These are phyloP conservation scores for Magnaporthiopsis rhizophila DNA, from an alignment of 2,329 filamentous ascomycete genomes.

Conservation along the genomic window DNA sequence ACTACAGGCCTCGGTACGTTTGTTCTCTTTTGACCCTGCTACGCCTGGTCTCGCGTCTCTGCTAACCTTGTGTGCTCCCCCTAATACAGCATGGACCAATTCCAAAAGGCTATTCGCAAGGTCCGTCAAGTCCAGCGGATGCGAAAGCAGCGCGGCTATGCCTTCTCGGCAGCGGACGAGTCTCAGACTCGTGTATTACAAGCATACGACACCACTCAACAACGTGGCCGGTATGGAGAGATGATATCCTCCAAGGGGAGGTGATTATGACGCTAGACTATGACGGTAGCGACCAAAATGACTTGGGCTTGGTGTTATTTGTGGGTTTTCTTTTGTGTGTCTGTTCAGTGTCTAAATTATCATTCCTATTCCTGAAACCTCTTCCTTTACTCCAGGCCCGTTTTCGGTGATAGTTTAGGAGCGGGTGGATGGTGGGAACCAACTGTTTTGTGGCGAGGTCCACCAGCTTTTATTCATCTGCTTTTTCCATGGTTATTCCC, in stretches of 20 bases:
- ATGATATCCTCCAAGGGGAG: conserved; percentile 50
- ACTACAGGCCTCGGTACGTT: conserved; percentile 83
- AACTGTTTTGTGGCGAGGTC: neutral
- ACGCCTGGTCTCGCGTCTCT: conserved; percentile 7
- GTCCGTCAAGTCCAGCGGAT: conserved; percentile 97
- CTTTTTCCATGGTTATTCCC: too few species aligned
- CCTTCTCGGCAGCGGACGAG: conserved; percentile 96
- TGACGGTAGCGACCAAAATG: neutral
- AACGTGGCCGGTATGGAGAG: conserved; percentile 88
- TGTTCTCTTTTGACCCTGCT: neutral
- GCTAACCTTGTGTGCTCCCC: conserved; percentile 7
- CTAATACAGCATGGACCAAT: conserved; percentile 84
- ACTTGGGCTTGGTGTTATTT: neutral
- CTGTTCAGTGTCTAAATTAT: neutral
- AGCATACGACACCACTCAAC: conserved; percentile 93
- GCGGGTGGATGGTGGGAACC: neutral
- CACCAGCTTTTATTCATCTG: neutral
- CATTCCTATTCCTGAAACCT: neutral
- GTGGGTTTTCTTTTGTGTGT: neutral
- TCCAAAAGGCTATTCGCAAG: conserved; percentile 98
- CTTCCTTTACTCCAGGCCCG: neutral
- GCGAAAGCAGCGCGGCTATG: conserved; percentile 98
- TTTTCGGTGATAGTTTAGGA: neutral
- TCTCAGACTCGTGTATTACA: conserved; percentile 90
- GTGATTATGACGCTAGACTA: neutral